phyloP scores from a whole-genome alignment of 179 eudicot genomes.

The Silene noctiflora region DNA sequence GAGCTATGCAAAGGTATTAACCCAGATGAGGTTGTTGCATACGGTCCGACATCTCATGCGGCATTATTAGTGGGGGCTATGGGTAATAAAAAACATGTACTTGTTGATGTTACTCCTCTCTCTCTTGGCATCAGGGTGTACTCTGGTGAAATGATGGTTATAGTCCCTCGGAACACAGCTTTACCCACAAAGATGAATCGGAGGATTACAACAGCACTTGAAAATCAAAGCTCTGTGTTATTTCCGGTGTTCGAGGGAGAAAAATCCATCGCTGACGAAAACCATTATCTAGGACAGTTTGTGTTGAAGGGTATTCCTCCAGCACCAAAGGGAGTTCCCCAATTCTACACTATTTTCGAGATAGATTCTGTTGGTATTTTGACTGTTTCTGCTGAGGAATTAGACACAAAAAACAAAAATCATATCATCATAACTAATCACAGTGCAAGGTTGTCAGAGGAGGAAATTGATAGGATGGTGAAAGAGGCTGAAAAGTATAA shows the following conservation, averaged over 20 bases:
- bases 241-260: conserved; percentile 31
- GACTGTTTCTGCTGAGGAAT: conserved; percentile 30
- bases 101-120: conserved; percentile 17
- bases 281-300: conserved; percentile 26
- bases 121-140: not conserved
- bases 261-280: conserved; percentile 14
- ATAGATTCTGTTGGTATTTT: conserved; percentile 35
- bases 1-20: conserved; percentile 15
- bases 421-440: conserved; percentile 38
- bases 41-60: conserved; percentile 7
- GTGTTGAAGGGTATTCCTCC: conserved; percentile 29
- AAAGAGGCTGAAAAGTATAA: conserved; percentile 13
- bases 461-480: conserved; percentile 10
- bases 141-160: conserved; percentile 17
- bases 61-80: not conserved
- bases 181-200: not conserved
- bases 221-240: not conserved
- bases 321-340: conserved; percentile 27
- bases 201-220: not conserved
- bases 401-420: conserved; percentile 24
- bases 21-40: conserved; percentile 21
- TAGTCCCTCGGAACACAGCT: conserved; percentile 6
- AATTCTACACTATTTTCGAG: conserved; percentile 22
- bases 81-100: not conserved
- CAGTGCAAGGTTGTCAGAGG: conserved; percentile 22